phyloP scores from a whole-genome alignment of 257 asterid genomes.

The Pogostemon cablin region DNA sequence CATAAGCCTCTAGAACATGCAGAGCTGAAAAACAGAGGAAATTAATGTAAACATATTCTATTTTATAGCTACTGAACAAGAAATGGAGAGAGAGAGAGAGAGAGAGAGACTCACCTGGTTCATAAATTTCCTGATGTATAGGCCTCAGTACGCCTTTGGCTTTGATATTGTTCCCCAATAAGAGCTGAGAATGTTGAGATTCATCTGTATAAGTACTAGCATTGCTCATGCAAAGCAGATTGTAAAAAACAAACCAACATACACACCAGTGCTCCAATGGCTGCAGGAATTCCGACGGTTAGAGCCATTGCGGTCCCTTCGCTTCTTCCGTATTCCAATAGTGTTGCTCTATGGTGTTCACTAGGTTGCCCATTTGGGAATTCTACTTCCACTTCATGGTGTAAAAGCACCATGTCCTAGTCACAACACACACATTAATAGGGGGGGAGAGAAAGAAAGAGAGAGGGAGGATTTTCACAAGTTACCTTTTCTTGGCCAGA shows the following conservation, averaged over 20 bases:
- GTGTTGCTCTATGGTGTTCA: constrained; percentile 71
- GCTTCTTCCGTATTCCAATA: constrained; percentile 75
- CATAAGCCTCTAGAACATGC: constrained; percentile 74
- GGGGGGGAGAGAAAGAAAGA: neutral
- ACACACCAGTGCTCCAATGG: constrained; percentile 91
- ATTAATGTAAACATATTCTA: neutral
- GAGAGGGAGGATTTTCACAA: neutral
- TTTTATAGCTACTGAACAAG: neutral
- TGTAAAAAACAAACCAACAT: constrained; percentile 6
- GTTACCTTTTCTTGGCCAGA: constrained; percentile 68
- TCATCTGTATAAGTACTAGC: neutral
- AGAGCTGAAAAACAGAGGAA: constrained; percentile 54
- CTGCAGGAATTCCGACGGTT: constrained; percentile 94
- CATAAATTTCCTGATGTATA: constrained; percentile 68
- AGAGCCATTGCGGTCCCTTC: constrained; percentile 80
- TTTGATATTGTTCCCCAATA: constrained; percentile 61
- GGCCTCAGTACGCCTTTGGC: constrained; percentile 81
- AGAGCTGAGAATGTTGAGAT: constrained; percentile 52
- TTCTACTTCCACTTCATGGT: constrained; percentile 86
- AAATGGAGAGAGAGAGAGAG: neutral
- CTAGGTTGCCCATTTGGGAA: constrained; percentile 59
- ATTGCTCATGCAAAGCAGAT: neutral
- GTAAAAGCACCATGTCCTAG: constrained; percentile 93
- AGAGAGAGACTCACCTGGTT: constrained; percentile 59
- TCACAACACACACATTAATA: constrained; percentile 15